Evolutionary conservation across 2,329 filamentous ascomycete genomes (phyloP).

Genomic region (Stemphylium vesicarium): DNA sequence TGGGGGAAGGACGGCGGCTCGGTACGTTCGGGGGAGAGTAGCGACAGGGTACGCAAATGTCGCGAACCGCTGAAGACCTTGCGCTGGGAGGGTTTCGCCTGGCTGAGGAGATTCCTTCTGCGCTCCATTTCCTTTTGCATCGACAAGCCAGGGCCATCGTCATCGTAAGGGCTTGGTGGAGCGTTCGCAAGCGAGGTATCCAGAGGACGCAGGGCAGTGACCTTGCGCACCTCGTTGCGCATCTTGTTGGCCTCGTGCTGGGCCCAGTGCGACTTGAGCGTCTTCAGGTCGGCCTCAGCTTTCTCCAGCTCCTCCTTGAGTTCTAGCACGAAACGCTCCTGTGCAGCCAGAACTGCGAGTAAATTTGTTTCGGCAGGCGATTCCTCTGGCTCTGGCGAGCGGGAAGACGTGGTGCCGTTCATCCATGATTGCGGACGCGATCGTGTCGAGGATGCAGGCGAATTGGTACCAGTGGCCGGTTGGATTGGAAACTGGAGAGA

Average conservation of each 20-base stretch:
- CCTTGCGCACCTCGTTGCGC: conserved; percentile 65
- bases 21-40: conserved; percentile 71
- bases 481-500: conserved; percentile 59
- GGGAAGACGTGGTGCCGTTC: conserved; percentile 37
- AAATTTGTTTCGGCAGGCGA: conserved; percentile 57
- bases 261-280: conserved; percentile 84
- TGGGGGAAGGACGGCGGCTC: conserved; percentile 48
- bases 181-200: conserved; percentile 49
- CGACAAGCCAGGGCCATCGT: conserved; percentile 53
- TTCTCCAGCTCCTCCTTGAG: conserved; percentile 85
- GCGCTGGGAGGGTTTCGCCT: conserved; percentile 56
- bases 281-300: conserved; percentile 77
- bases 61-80: conserved; percentile 68
- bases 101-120: conserved; percentile 69
- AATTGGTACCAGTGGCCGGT: conserved; percentile 42
- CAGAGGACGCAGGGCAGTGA: conserved; percentile 63
- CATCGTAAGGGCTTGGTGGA: conserved; percentile 42
- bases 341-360: conserved; percentile 86
- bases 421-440: conserved; percentile 51
- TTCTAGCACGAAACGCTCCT: conserved; percentile 90
- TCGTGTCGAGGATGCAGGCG: conserved; percentile 39
- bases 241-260: conserved; percentile 78
- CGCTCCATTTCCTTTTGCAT: conserved; percentile 71
- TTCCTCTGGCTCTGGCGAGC: conserved; percentile 31
- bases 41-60: conserved; percentile 73